Percentiles rank a stretch among this genome's conserved stretches.
Evolutionary conservation across 805 yeast species (phyloP).

Genomic region (Suhomyces xylopsoci): DNA sequence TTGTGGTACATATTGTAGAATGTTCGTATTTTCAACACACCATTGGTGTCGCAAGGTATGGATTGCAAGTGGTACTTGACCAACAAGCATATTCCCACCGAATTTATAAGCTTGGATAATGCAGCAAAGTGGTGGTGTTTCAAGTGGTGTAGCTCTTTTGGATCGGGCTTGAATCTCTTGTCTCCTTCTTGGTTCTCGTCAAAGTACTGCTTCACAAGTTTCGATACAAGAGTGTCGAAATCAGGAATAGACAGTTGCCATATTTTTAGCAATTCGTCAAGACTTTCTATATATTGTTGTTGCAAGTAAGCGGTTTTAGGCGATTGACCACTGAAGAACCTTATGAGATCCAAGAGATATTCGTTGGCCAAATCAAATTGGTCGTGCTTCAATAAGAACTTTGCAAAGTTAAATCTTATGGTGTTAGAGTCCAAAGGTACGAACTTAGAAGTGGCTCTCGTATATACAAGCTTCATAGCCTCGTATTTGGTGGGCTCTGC

Average conservation of each 20-base stretch:
- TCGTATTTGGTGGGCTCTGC: conserved; percentile 20
- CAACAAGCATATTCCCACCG: conserved; percentile 38
- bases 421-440: conserved; percentile 28
- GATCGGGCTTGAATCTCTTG: background rate
- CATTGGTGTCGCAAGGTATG: conserved; percentile 10
- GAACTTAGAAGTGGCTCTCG: conserved; percentile 46
- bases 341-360: conserved; percentile 24
- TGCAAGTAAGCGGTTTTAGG: conserved; percentile 11
- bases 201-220: conserved; percentile 16
- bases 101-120: conserved; percentile 31
- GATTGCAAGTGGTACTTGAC: conserved; percentile 31
- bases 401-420: conserved; percentile 24
- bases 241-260: conserved; percentile 7
- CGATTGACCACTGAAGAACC: conserved; percentile 20
- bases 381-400: conserved; percentile 18
- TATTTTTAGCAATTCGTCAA: conserved; percentile 10
- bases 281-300: conserved; percentile 16
- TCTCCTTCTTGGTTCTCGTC: conserved; percentile 5
- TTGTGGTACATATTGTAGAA: conserved; percentile 28
- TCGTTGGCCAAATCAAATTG: conserved; percentile 22
- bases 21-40: conserved; percentile 12
- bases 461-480: conserved; percentile 43
- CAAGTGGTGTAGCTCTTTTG: background rate
- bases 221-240: conserved; percentile 3
- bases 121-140: conserved; percentile 17